Evolutionary conservation across 768 basidiomycete species (phyloP), one percentile per base, ranked within the genome.

Genomic region (Russula brevipes): DNA sequence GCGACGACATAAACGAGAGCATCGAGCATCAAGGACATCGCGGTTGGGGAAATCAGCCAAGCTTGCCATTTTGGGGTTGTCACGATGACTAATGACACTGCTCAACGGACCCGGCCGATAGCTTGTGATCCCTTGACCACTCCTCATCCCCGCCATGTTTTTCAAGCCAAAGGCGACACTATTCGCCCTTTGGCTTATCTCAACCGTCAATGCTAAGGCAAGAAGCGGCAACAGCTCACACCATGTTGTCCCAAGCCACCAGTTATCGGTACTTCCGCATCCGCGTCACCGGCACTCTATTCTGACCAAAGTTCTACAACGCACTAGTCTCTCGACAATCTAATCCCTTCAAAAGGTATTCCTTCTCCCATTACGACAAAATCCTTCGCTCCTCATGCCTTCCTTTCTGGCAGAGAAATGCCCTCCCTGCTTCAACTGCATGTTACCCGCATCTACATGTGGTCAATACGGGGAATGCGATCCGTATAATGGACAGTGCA

Each of bases 391-490:
- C 7, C 31, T 45, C 45, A 64, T 36, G 36, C 24, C 12, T 46
- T 24, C 16, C 16, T 6, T 31, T 55, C 14, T 39, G 16, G 33
- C 55, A 75, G 75, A 63, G 39, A 67, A 83, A 74, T 91, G 89
- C 66, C 89, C 89, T 7, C 89, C 89, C 4, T 98, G 95, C 75
- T 99, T 99, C 80, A 98, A 99, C 74, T 99, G 96, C 73, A 80
- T 93, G 59, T 79, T 99, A 16, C 94, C 94, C 0, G 89, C 84
- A 0, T 98, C 95, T 74, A 88, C 81, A 0, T 99, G 96, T 71
- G 93, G 93, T 1, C 93, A 98, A 74, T 97, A 85, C 68, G 95
- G 94, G 33, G 77, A 85, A 49, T 99, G 97, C 76, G 88, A 95
- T 71, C 81, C 84, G 54, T 98, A 89, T 71, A 86, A 98, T 71